Evolutionary conservation across 345 rosid species (phyloP), one percentile per base, ranked within the genome.

Genomic region (Lumnitzera racemosa): DNA sequence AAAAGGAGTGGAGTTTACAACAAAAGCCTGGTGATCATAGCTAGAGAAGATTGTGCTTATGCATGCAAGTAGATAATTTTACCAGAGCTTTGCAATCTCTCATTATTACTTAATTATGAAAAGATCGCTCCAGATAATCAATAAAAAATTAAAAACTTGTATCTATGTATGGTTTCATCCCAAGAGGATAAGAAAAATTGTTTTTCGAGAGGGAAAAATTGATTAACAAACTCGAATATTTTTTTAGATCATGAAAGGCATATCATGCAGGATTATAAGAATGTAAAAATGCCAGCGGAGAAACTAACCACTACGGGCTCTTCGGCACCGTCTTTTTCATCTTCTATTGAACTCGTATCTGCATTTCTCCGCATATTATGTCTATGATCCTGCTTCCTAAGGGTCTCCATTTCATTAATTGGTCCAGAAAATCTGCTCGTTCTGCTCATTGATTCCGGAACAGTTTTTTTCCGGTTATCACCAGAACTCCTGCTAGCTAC

Each of bases 271-370:
- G 15, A 52, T 11, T 43, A 17, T 36, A 41, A 46, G 17, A 13
- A 49, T 13, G 13, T 17, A 16, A 13, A 43, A 10, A 13, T 24
- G 29, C 31, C 31, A 59, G 43, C 8, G 2, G 49, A 49, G 55
- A 47, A 65, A 78, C 82, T 71, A 57, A 83, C 89, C 84, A 61
- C 53, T 56, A 15, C 64, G 53, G 77, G 62, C 58, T 80, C 83
- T 61, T 65, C 69, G n/a, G 53, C 24, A n/a, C 64, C 25, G 17
- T 60, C 24, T 57, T 68, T 72, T 67, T 77, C 82, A 54, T 61
- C 70, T 54, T 65, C 76, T 23, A 65, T 57, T 41, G 63, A 67
- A 24, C 78, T 80, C 57, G 77, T 70, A 51, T 70, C 74, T 24
- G 61, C 60, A 51, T 55, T 59, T 67, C 51, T 76, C 12, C 57